Evolutionary conservation across 768 basidiomycete genomes (phyloP).

Genomic region (Mycena latifolia): DNA sequence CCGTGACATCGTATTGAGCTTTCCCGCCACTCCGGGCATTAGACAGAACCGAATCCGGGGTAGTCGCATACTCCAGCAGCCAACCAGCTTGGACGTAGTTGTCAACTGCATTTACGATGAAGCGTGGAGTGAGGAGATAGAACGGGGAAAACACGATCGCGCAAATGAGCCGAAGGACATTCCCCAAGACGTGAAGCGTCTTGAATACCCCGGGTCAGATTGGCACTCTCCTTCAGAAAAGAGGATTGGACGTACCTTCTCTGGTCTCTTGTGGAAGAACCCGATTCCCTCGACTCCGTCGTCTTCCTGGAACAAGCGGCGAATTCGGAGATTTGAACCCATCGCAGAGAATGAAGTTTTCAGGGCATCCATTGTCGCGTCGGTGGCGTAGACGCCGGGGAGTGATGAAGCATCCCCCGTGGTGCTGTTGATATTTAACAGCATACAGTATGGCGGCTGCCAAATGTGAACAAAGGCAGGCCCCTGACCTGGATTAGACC

Average conservation of each 20-base stretch:
- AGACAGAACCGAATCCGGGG: constrained; percentile 2
- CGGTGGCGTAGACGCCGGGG: too few species aligned
- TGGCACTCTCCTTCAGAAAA: too few species aligned
- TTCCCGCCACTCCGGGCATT: background rate
- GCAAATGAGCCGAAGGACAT: background rate
- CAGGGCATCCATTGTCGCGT: background rate
- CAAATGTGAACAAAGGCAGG: too few species aligned
- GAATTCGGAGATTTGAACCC: background rate
- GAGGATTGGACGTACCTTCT: background rate
- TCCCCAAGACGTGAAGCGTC: too few species aligned
- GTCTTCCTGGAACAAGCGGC: constrained; percentile 10
- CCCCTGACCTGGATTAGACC: too few species aligned
- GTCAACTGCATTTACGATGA: background rate
- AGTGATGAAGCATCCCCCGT: too few species aligned
- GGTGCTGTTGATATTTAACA: too few species aligned
- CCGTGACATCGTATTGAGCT: constrained; percentile 9
- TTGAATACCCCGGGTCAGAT: too few species aligned
- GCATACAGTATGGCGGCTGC: too few species aligned
- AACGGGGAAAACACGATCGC: background rate
- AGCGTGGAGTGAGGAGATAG: constrained; percentile 4
- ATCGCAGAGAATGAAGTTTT: background rate
- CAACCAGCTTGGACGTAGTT: constrained; percentile 13
- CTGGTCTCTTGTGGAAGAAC: constrained; percentile 6
- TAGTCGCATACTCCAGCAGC: constrained; percentile 11
- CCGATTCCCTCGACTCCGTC: constrained; percentile 16